These are phyloP conservation scores for Gypsophila paniculata DNA, from an alignment of 179 eudicot genomes.

Conservation along the genomic window DNA sequence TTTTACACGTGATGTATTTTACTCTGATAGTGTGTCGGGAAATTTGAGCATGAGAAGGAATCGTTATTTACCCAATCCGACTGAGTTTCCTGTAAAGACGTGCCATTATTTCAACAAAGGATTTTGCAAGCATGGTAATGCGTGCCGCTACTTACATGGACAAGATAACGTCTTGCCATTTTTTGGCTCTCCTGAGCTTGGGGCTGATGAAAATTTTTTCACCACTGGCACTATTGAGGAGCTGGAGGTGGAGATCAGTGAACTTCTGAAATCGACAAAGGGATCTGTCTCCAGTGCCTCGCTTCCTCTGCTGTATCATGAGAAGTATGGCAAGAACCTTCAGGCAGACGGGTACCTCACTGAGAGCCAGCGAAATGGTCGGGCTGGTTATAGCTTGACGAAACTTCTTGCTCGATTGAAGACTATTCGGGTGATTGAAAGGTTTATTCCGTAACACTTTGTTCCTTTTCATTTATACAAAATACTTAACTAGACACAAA, in stretches of 20 bases:
- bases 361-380: conserved; percentile 86
- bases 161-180: conserved; percentile 35
- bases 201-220: conserved; percentile 44
- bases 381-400: conserved; percentile 83
- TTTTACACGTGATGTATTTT: conserved; percentile 33
- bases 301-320: conserved; percentile 70
- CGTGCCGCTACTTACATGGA: conserved; percentile 66
- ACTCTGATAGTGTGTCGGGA: conserved; percentile 33
- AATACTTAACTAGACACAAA: no score
- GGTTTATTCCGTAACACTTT: conserved; percentile 29
- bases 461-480: neutral
- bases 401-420: conserved; percentile 76
- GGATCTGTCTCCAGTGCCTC: conserved; percentile 88
- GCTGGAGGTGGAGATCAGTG: conserved; percentile 57
- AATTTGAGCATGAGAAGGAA: conserved; percentile 29
- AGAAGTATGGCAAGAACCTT: conserved; percentile 59
- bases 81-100: conserved; percentile 52
- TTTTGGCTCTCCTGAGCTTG: conserved; percentile 30
- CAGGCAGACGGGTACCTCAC: conserved; percentile 90
- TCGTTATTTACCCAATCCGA: conserved; percentile 38
- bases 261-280: conserved; percentile 58
- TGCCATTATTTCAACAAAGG: conserved; percentile 77
- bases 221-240: conserved; percentile 54
- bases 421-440: conserved; percentile 61
- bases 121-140: conserved; percentile 70